Base-by-base conservation (phyloP, 1,284 basidiomycete species). In the Peniophora sp. region DNA sequence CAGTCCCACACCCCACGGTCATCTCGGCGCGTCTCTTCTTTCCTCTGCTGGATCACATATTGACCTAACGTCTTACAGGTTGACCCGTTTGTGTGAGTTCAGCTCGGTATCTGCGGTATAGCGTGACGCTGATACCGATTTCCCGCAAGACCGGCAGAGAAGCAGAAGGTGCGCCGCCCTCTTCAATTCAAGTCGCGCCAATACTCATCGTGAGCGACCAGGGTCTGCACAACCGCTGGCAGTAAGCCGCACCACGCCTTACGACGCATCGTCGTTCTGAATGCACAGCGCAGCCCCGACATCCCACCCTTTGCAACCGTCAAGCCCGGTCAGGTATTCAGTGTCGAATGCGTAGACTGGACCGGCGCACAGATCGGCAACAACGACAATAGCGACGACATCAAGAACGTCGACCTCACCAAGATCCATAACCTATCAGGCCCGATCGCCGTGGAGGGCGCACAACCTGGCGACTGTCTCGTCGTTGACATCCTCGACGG, bases 401-500 rank as follows among this genome's bases (percentile, higher is more conserved):
- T 89, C 54, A 77, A 71, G 60, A 72, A 83, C 52, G 73, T 86
- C 49, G 79, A 88, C 57, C 67, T 88, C 35, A 78, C 74, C 14
- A 78, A 79, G 59, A 68, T 85, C 32, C 88, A 90, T 61, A 83
- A 90, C 59, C 72, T 91, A 19, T 83, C 83, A 2, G 88, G 88
- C 0, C 88, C 88, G 0, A 75, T 91, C 51, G 81, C 77, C 0
- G 77, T 90, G 16, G 82, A 87, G 54, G 84, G 83, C 8, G 82
- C 88, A 1, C 79, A 88, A 58, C 87, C 88, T 0, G 88, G 88
- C 3, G 88, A 90, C 61, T 86, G 85, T 50, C 72, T 90, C 11
- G 83, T 88, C 3, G 81, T 89, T 8, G 87, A 91, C 54, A 86
- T 91, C 52, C 67, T 90, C 17, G 85, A 91, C 60, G 78, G 81